These are phyloP conservation scores for Fusarium scirpi DNA, from an alignment of 2,329 filamentous ascomycete genomes.

Conservation along the genomic window DNA sequence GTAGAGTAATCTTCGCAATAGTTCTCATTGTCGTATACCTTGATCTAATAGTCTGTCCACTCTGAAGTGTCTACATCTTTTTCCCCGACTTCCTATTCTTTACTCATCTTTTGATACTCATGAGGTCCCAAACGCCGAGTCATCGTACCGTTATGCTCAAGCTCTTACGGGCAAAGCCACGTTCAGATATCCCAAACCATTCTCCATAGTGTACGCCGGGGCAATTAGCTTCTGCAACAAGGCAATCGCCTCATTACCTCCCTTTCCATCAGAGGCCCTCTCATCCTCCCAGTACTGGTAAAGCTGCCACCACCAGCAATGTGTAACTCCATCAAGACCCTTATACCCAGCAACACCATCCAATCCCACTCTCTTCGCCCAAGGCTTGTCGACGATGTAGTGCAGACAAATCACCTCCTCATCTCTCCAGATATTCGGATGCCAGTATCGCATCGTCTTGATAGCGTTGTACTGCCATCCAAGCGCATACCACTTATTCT, in stretches of 20 bases:
- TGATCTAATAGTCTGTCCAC: background rate
- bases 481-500: constrained; percentile 35
- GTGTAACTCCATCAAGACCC: constrained; percentile 32
- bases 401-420: constrained; percentile 40
- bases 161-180: constrained; percentile 15
- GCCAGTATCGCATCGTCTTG: constrained; percentile 44
- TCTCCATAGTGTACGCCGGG: background rate
- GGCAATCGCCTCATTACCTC: constrained; percentile 19
- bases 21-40: background rate
- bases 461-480: constrained; percentile 43
- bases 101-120: background rate
- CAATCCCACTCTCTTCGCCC: constrained; percentile 25
- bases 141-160: background rate
- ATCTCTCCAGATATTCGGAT: constrained; percentile 38
- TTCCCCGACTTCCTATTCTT: rapidly evolving
- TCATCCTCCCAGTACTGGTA: constrained; percentile 37
- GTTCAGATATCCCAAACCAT: background rate
- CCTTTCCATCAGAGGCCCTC: constrained; percentile 5
- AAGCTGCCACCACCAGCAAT: constrained; percentile 41
- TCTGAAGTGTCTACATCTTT: background rate
- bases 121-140: background rate
- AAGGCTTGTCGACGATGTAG: constrained; percentile 43
- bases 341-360: constrained; percentile 38
- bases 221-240: constrained; percentile 16
- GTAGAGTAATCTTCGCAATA: constrained; percentile 45